phyloP scores from a whole-genome alignment of 192 early-diverging fungal genomes.

The Coemansia sp. region DNA sequence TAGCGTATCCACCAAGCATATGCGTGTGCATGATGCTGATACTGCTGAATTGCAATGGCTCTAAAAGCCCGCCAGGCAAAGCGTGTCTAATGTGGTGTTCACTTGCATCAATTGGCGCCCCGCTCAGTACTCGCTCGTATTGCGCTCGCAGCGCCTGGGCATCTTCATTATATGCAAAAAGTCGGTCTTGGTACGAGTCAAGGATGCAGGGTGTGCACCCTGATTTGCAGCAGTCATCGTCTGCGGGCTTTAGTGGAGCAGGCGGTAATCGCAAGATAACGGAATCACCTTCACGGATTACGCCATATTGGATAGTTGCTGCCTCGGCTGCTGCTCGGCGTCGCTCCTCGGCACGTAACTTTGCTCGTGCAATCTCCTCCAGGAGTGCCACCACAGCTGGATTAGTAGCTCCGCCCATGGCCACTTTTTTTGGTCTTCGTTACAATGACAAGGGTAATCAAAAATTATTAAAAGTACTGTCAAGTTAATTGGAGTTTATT shows the following conservation, averaged over 20 bases:
- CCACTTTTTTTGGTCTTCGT: not conserved
- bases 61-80: conserved; percentile 14
- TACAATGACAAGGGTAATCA: not conserved
- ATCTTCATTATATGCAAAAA: conserved; percentile 6
- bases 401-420: conserved; percentile 18
- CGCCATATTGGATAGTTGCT: conserved; percentile 9
- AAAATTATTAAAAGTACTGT: not conserved
- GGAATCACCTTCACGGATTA: not conserved
- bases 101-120: not conserved
- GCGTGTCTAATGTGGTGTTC: conserved; percentile 15
- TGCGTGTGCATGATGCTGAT: conserved; percentile 21
- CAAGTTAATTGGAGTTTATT: too few relatives aligned
- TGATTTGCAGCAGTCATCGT: conserved; percentile 49
- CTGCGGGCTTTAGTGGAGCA: conserved; percentile 22
- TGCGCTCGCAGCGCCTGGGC: conserved; percentile 15
- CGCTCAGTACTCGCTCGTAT: conserved; percentile 19
- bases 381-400: conserved; percentile 35
- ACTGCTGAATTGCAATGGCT: conserved; percentile 29
- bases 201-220: conserved; percentile 56
- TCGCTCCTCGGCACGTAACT: conserved; percentile 26
- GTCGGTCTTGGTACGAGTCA: conserved; percentile 42
- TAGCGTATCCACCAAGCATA: not conserved
- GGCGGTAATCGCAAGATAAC: conserved; percentile 35
- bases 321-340: conserved; percentile 3
- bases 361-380: conserved; percentile 40